Evolutionary conservation across 495 filamentous ascomycete genomes (phyloP).

Genomic region (Patellaria atrata): DNA sequence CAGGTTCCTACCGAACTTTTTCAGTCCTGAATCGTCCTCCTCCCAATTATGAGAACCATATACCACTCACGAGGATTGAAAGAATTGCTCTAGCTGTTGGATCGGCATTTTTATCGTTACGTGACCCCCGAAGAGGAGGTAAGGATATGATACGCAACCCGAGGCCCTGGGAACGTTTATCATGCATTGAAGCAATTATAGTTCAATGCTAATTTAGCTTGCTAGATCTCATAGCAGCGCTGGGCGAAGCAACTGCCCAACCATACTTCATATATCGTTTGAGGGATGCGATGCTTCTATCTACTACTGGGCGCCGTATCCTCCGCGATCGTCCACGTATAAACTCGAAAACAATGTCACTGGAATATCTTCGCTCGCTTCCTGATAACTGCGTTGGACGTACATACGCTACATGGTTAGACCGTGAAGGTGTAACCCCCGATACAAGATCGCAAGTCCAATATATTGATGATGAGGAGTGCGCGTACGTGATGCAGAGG

Average conservation of each 20-base stretch:
- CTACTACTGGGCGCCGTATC: constrained; percentile 78
- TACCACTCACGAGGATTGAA: constrained; percentile 71
- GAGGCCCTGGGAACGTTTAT: too few relatives aligned
- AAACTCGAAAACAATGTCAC: constrained; percentile 57
- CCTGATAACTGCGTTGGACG: constrained; percentile 66
- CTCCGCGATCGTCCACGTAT: constrained; percentile 82
- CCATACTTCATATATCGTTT: constrained; percentile 93
- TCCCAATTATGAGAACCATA: constrained; percentile 80
- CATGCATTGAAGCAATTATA: too few relatives aligned
- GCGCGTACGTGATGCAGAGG: constrained; percentile 96
- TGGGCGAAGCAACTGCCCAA: constrained; percentile 85
- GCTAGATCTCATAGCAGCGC: constrained; percentile 78
- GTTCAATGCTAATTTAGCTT: background rate
- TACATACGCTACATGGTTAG: constrained; percentile 75
- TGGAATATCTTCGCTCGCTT: constrained; percentile 55
- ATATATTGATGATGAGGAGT: constrained; percentile 89
- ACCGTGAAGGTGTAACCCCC: constrained; percentile 80
- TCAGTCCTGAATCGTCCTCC: constrained; percentile 66
- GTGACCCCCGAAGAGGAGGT: constrained; percentile 69
- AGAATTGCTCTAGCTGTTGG: constrained; percentile 64
- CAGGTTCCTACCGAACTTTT: constrained; percentile 36
- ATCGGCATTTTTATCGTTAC: constrained; percentile 63
- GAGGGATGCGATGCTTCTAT: constrained; percentile 74
- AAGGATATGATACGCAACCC: too few relatives aligned
- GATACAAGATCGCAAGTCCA: constrained; percentile 70